Conservation (phyloP, 2,329 filamentous ascomycete genomes). For the Apiospora pterosperma region DNA sequence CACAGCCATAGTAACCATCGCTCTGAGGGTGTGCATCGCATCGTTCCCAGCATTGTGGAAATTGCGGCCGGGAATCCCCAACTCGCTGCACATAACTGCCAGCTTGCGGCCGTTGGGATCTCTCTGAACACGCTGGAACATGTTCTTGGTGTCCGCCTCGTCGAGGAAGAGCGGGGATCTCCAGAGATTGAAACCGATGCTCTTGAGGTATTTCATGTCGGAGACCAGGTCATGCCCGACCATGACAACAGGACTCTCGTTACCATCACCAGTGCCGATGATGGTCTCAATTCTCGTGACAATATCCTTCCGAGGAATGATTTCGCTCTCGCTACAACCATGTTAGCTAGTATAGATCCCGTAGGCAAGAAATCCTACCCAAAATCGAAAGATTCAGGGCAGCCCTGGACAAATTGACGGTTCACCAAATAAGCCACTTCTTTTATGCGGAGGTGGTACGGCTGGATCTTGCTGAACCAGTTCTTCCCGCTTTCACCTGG, state of each 20-base stretch:
- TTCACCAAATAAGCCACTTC: conserved; percentile 70
- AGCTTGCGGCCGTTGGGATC: conserved; percentile 55
- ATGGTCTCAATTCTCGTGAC: conserved; percentile 35
- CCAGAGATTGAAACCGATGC: conserved; percentile 60
- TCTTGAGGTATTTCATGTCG: conserved; percentile 67
- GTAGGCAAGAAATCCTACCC: conserved; percentile 46
- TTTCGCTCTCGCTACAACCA: conserved; percentile 36
- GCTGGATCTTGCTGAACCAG: conserved; percentile 67
- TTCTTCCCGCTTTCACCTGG: conserved; percentile 60
- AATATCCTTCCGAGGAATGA: conserved; percentile 33
- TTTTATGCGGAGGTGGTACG: conserved; percentile 71
- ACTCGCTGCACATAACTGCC: conserved; percentile 54
- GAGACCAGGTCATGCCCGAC: conserved; percentile 70
- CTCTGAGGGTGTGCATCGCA: conserved; percentile 73
- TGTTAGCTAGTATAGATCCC: conserved; percentile 9
- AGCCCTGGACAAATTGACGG: conserved; percentile 64
- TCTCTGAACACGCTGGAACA: conserved; percentile 63
- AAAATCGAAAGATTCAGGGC: conserved; percentile 72
- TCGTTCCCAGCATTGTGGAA: conserved; percentile 91
- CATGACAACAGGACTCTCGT: conserved; percentile 56
- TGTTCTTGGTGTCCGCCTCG: conserved; percentile 66
- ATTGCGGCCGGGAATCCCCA: conserved; percentile 60
- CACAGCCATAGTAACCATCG: conserved; percentile 62
- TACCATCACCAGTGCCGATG: conserved; percentile 15
- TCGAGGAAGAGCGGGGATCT: conserved; percentile 56